phyloP scores from a whole-genome alignment of 2,329 filamentous ascomycete species.

The Claviceps pusilla region DNA sequence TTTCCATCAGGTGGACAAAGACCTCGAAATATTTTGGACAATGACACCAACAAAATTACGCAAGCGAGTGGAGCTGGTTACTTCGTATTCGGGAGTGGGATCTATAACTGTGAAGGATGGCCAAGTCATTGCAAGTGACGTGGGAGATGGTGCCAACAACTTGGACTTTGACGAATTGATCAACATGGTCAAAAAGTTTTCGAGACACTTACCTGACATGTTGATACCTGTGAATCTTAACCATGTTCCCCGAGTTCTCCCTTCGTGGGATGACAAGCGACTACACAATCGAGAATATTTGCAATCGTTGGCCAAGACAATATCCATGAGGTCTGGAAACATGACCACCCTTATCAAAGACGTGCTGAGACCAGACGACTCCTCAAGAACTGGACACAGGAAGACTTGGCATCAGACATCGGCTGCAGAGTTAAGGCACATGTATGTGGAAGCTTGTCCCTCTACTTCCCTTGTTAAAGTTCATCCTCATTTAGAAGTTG shows the following conservation, averaged over 20 bases:
- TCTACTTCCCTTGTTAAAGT: conserved; percentile 44
- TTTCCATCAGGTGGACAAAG: conserved; percentile 63
- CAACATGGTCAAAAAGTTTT: conserved; percentile 57
- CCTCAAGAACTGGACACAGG: background rate
- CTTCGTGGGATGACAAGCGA: conserved; percentile 44
- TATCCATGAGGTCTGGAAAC: conserved; percentile 13
- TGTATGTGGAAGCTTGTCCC: conserved; percentile 41
- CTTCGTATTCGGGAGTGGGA: conserved; percentile 27
- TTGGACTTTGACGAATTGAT: conserved; percentile 30
- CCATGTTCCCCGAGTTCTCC: conserved; percentile 20
- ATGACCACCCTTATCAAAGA: conserved; percentile 1
- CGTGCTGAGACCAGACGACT: background rate
- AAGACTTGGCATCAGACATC: conserved; percentile 1
- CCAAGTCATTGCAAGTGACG: conserved; percentile 30
- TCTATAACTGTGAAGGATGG: conserved; percentile 49
- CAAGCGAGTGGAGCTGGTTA: conserved; percentile 32
- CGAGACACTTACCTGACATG: conserved; percentile 65
- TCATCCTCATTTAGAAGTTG: conserved; percentile 46
- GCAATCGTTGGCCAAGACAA: conserved; percentile 15
- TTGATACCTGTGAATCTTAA: conserved; percentile 69
- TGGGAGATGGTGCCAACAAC: conserved; percentile 17
- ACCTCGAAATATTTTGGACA: conserved; percentile 65
- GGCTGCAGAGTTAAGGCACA: conserved; percentile 22
- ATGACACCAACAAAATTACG: conserved; percentile 54
- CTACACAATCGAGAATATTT: conserved; percentile 10